Conservation (phyloP, 192 early-diverging fungal species). For the Mortierella claussenii region DNA sequence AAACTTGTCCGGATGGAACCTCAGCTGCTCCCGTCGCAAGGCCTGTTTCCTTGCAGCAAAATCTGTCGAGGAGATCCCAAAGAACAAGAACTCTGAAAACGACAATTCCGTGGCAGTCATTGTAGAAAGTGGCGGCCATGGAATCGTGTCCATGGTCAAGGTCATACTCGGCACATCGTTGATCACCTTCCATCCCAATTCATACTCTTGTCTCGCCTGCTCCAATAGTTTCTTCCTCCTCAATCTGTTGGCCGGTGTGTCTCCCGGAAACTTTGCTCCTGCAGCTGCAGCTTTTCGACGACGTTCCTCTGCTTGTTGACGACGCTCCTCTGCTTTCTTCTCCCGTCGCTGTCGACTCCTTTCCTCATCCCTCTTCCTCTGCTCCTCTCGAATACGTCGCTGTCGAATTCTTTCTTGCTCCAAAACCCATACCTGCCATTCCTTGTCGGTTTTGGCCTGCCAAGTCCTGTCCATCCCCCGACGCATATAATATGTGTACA, state of each 20-base stretch:
- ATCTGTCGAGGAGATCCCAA: conserved; percentile 17
- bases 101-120: not conserved
- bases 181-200: conserved; percentile 18
- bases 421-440: conserved; percentile 32
- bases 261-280: not conserved
- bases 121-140: conserved; percentile 23
- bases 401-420: conserved; percentile 26
- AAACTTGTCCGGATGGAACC: conserved; percentile 52
- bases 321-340: conserved; percentile 12
- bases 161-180: not conserved
- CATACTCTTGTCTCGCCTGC: conserved; percentile 9
- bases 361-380: conserved; percentile 18
- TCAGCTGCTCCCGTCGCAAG: conserved; percentile 43
- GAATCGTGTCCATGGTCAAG: conserved; percentile 15
- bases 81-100: conserved; percentile 40
- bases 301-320: conserved; percentile 4
- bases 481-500: conserved; percentile 33
- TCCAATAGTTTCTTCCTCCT: conserved; percentile 15
- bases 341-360: conserved; percentile 10
- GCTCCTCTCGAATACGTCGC: conserved; percentile 3
- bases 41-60: conserved; percentile 19
- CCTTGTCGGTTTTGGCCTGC: conserved; percentile 2
- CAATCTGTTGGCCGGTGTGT: conserved; percentile 8
- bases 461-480: conserved; percentile 20
- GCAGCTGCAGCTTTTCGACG: not conserved